Percentiles rank a stretch among this genome's conserved stretches.
Conservation (phyloP, 768 basidiomycete genomes). For the Serpula lacrymans region DNA sequence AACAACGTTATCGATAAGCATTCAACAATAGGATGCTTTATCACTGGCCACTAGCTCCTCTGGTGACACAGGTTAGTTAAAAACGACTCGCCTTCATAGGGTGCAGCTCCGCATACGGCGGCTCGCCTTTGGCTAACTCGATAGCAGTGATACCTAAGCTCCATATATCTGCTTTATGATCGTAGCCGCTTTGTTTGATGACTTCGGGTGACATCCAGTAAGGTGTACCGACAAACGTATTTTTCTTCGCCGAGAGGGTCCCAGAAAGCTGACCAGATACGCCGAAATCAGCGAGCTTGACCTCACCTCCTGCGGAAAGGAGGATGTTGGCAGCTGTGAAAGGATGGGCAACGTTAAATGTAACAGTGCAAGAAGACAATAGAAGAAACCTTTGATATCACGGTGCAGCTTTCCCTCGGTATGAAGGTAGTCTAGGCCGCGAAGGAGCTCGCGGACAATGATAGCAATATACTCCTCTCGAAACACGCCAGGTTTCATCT, state of each 20-base stretch:
- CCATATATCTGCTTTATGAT: slow-evolving; percentile 99
- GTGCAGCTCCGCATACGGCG: slow-evolving; percentile 96
- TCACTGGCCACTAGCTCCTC: no score
- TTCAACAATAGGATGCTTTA: neutral
- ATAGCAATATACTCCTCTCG: slow-evolving; percentile 99
- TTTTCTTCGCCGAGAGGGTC: slow-evolving; percentile 91
- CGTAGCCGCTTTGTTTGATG: slow-evolving; percentile 99
- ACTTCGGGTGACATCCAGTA: slow-evolving; percentile 99
- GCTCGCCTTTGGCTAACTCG: slow-evolving; percentile 95
- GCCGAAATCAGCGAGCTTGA: slow-evolving; percentile 98
- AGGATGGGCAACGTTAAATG: neutral
- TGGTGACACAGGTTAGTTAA: no score
- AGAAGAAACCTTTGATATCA: slow-evolving; percentile 91
- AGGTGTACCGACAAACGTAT: slow-evolving; percentile 96
- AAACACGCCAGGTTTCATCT: slow-evolving; percentile 99
- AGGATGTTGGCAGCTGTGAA: slow-evolving; percentile 86
- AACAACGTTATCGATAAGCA: neutral
- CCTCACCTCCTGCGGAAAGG: slow-evolving; percentile 87
- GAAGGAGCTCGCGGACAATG: slow-evolving; percentile 86
- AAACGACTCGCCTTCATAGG: slow-evolving; percentile 95
- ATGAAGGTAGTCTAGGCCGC: slow-evolving; percentile 93
- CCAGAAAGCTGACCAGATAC: slow-evolving; percentile 97
- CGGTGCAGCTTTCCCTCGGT: slow-evolving; percentile 95
- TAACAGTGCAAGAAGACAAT: neutral
- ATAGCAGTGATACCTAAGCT: slow-evolving; percentile 96